phyloP scores from a whole-genome alignment of 2,329 filamentous ascomycete genomes.

The Fusarium sp. region DNA sequence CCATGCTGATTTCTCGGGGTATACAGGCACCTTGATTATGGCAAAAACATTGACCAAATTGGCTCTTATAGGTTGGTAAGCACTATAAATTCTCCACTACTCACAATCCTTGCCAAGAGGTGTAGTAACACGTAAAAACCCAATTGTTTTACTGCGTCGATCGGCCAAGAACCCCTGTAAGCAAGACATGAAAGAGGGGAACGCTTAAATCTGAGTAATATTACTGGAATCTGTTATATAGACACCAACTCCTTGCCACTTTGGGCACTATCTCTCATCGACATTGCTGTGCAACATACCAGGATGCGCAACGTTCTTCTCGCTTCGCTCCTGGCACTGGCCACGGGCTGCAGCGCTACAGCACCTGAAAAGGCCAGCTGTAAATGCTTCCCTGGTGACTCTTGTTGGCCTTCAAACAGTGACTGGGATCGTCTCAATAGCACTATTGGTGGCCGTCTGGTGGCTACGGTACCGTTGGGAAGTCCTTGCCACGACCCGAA shows the following conservation, averaged over 20 bases:
- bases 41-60: too few species aligned
- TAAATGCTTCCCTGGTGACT: slow-evolving; percentile 57
- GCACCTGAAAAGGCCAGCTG: background rate
- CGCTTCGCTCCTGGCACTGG: background rate
- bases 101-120: background rate
- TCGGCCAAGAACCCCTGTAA: background rate
- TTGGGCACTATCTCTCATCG: fast-evolving
- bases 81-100: background rate
- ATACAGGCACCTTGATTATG: too few species aligned
- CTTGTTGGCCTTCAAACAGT: slow-evolving; percentile 62
- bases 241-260: fast-evolving
- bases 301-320: background rate
- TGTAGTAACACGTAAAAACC: background rate
- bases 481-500: slow-evolving; percentile 61
- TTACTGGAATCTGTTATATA: background rate
- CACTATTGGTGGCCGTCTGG: slow-evolving; percentile 62
- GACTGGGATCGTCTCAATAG: slow-evolving; percentile 63
- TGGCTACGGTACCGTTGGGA: slow-evolving; percentile 64
- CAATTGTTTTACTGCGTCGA: background rate
- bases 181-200: background rate
- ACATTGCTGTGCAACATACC: fast-evolving
- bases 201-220: background rate
- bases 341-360: background rate
- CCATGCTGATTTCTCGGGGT: too few species aligned
- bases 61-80: background rate